These are phyloP conservation scores for Paxillus ammoniavirescens DNA, from an alignment of 768 basidiomycete genomes.

Conservation along the genomic window DNA sequence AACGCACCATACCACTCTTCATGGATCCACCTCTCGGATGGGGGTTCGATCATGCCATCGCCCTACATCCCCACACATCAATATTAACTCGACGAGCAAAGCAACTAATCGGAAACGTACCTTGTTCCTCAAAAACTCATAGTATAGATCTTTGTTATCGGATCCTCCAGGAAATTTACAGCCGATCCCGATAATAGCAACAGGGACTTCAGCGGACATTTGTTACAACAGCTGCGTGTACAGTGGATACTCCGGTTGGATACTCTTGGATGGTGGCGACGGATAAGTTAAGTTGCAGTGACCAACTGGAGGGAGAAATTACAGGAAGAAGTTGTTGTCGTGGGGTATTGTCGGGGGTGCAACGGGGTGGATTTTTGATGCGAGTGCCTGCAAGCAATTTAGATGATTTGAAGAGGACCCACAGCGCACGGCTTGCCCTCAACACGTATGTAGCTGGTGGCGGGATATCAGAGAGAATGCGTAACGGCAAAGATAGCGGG, in stretches of 20 bases:
- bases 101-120: not conserved
- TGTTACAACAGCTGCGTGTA: not conserved
- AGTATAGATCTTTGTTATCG: conserved; percentile 29
- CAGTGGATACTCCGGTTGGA: not conserved
- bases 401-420: not conserved
- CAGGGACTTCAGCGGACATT: conserved; percentile 30
- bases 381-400: not conserved
- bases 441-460: not conserved
- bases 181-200: conserved; percentile 32
- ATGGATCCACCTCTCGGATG: conserved; percentile 28
- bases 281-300: not conserved
- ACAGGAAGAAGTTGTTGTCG: not conserved
- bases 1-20: conserved; percentile 31
- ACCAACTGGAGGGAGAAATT: not conserved
- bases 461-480: not conserved
- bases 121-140: conserved; percentile 31
- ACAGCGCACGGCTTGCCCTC: not conserved
- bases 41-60: conserved; percentile 29
- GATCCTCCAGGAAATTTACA: conserved; percentile 33
- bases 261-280: not conserved
- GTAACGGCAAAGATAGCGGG: not conserved
- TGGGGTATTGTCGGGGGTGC: not conserved
- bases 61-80: conserved; percentile 15
- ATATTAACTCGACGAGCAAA: not conserved
- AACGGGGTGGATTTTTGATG: not conserved